Evolutionary conservation across 2,329 filamentous ascomycete genomes (phyloP).

Genomic region (Exophiala aquamarina): DNA sequence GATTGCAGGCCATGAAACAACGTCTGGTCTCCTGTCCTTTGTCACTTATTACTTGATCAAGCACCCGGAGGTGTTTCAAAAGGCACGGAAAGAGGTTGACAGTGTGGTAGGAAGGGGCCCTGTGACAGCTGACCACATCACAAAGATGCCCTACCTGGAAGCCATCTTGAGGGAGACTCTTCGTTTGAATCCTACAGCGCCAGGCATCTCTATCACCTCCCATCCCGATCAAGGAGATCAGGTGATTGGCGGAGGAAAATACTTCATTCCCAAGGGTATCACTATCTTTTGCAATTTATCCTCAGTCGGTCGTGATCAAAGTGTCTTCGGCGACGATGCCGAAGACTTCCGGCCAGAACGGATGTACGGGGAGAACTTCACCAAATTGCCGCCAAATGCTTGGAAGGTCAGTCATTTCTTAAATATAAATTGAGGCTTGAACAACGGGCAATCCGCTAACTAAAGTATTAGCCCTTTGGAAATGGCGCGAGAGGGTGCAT

Average conservation of each 20-base stretch:
- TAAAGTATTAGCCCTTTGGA: slow-evolving; percentile 69
- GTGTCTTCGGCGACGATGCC: slow-evolving; percentile 65
- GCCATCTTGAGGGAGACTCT: slow-evolving; percentile 68
- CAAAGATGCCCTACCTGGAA: slow-evolving; percentile 64
- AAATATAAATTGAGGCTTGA: slow-evolving; percentile 29
- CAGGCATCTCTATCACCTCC: slow-evolving; percentile 56
- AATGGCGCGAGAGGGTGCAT: slow-evolving; percentile 71
- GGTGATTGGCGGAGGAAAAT: slow-evolving; percentile 56
- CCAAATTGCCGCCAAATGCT: slow-evolving; percentile 60
- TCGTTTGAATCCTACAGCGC: slow-evolving; percentile 61
- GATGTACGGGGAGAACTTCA: slow-evolving; percentile 69
- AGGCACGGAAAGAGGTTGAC: slow-evolving; percentile 69
- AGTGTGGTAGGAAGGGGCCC: slow-evolving; percentile 57
- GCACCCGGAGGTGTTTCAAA: slow-evolving; percentile 58
- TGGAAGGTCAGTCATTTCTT: slow-evolving; percentile 51
- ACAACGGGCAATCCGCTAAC: slow-evolving; percentile 25
- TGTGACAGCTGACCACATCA: slow-evolving; percentile 56
- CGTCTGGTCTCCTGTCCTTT: slow-evolving; percentile 66
- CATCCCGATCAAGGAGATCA: slow-evolving; percentile 22
- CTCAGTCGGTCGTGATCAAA: slow-evolving; percentile 61
- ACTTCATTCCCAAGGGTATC: slow-evolving; percentile 56
- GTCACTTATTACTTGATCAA: slow-evolving; percentile 65
- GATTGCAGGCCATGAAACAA: slow-evolving; percentile 64
- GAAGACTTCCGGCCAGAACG: slow-evolving; percentile 68
- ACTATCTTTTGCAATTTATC: slow-evolving; percentile 51